Evolutionary conservation across 257 asterid genomes (phyloP).

Genomic region (Lantana camara): DNA sequence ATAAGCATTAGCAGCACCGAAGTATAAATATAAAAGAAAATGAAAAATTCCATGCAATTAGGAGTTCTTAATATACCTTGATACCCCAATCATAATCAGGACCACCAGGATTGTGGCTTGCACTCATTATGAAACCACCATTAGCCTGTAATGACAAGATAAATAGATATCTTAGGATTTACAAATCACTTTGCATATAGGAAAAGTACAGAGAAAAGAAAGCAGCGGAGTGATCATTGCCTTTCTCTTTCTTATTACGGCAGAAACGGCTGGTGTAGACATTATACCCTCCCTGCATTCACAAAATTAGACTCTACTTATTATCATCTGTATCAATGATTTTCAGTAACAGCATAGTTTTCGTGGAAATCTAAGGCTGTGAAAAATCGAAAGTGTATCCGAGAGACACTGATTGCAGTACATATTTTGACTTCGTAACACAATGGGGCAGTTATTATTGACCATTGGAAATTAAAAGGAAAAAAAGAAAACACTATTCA

Average conservation of each 20-base stretch:
- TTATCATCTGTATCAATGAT: not conserved
- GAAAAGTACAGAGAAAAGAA: conserved; percentile 22
- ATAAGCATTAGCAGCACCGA: too few species aligned
- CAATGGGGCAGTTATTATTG: too few species aligned
- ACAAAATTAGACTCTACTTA: conserved; percentile 17
- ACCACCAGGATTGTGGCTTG: conserved; percentile 99
- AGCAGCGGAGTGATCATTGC: conserved; percentile 34
- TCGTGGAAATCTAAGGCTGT: not conserved
- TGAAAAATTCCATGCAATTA: not conserved
- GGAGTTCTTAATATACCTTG: conserved; percentile 55
- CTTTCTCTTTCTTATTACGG: conserved; percentile 93
- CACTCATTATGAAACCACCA: conserved; percentile 98
- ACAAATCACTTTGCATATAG: not conserved
- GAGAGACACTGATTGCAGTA: not conserved
- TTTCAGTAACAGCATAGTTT: not conserved
- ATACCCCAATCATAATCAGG: conserved; percentile 99
- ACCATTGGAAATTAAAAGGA: not conserved
- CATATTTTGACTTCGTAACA: not conserved
- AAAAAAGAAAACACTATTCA: conserved; percentile 4
- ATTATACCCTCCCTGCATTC: conserved; percentile 80
- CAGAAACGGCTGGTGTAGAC: conserved; percentile 98
- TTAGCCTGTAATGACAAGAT: conserved; percentile 61
- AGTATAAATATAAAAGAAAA: not conserved
- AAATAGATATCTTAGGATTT: conserved; percentile 20
- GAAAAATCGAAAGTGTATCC: not conserved